These are phyloP conservation scores for Russula olivacea DNA, from an alignment of 768 basidiomycete species.

Conservation along the genomic window DNA sequence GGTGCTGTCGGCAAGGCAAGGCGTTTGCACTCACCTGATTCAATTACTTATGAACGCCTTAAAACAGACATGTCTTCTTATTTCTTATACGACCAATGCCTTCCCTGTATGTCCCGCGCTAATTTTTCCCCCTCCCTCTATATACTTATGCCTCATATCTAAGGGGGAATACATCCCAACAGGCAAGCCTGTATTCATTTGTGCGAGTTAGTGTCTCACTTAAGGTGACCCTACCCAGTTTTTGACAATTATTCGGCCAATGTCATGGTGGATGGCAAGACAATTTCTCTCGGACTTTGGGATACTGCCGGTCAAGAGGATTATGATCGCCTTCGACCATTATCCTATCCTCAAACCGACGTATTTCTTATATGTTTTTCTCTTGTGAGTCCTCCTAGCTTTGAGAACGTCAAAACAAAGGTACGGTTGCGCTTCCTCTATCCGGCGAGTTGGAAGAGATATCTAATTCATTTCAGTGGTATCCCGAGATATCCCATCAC, in stretches of 20 bases:
- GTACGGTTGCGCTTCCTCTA: conserved; percentile 34
- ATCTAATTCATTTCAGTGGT: conserved; percentile 55
- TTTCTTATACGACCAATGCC: conserved; percentile 98
- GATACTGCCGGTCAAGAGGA: conserved; percentile 99
- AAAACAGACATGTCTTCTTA: conserved; percentile 89
- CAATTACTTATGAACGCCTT: conserved; percentile 26
- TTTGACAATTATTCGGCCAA: conserved; percentile 99
- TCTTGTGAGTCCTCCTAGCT: conserved; percentile 94
- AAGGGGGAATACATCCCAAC: conserved; percentile 97
- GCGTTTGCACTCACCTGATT: conserved; percentile 18
- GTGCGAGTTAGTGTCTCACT: conserved; percentile 7
- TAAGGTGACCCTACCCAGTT: conserved; percentile 42
- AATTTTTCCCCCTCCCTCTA: conserved; percentile 13
- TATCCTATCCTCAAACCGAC: conserved; percentile 98
- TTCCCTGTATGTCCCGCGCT: conserved; percentile 64
- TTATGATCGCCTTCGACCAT: conserved; percentile 94
- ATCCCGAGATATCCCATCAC: conserved; percentile 96
- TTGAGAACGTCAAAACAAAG: conserved; percentile 98
- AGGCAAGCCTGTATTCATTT: conserved; percentile 42
- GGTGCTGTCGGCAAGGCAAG: conserved; percentile 96
- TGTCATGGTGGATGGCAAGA: conserved; percentile 98
- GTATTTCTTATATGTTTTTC: conserved; percentile 99
- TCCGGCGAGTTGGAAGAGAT: conserved; percentile 5
- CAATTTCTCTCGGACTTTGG: conserved; percentile 97
- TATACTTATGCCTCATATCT: conserved; percentile 7